Conservation (phyloP, 768 basidiomycete genomes). For the Sarcodon sp. region DNA sequence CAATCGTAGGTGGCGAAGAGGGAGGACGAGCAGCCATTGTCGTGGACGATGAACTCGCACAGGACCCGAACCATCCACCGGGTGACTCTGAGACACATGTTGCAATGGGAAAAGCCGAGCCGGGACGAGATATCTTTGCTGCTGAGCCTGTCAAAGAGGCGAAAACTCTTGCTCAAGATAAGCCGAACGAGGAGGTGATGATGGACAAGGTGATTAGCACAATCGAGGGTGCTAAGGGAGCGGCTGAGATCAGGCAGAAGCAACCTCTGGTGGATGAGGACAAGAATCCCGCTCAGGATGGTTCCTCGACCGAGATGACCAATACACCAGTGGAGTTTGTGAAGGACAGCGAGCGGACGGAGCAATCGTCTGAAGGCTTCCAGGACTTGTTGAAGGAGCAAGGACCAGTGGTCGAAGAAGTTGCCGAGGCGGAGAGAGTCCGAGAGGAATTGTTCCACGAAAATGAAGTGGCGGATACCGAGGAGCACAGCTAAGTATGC, state of each 20-base stretch:
- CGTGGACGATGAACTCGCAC: constrained; percentile 28
- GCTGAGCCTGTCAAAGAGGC: constrained; percentile 14
- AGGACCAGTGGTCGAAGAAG: constrained; percentile 18
- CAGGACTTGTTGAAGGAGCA: constrained; percentile 5
- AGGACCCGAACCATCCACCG: constrained; percentile 7
- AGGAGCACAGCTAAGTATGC: too few relatives aligned
- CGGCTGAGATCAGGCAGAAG: neutral
- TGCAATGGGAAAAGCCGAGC: constrained; percentile 46
- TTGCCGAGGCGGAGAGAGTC: constrained; percentile 21
- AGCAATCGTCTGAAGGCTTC: neutral
- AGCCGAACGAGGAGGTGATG: neutral
- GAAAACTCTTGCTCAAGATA: neutral
- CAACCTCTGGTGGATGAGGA: neutral
- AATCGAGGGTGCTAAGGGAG: neutral
- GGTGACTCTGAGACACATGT: constrained; percentile 19
- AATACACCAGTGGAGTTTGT: neutral
- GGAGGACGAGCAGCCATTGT: constrained; percentile 43
- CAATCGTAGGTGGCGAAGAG: constrained; percentile 38
- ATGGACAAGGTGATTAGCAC: neutral
- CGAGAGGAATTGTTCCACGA: constrained; percentile 24
- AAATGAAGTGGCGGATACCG: neutral
- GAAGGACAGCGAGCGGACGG: neutral
- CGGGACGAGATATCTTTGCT: constrained; percentile 66
- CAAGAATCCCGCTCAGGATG: neutral
- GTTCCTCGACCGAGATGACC: neutral